phyloP scores from a whole-genome alignment of 1,139 yeast genomes.

The Diutina siamensis region DNA sequence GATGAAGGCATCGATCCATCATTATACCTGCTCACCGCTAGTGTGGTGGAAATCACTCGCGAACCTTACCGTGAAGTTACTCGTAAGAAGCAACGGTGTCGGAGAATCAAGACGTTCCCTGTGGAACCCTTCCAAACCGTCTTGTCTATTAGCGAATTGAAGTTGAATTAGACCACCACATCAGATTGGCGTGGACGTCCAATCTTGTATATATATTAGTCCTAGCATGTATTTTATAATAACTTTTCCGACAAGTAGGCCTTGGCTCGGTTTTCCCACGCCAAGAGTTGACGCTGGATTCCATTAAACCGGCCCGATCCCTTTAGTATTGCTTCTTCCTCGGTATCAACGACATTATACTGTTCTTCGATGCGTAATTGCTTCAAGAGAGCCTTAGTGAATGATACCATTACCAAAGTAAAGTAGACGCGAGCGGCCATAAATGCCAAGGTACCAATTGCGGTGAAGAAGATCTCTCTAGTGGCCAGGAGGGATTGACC shows the following conservation, averaged over 20 bases:
- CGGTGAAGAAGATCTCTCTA: constrained; percentile 62
- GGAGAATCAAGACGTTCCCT: constrained; percentile 70
- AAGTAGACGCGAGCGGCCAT: constrained; percentile 53
- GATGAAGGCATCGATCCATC: constrained; percentile 23
- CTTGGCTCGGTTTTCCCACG: constrained; percentile 14
- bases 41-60: constrained; percentile 76
- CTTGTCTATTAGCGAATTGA: constrained; percentile 64
- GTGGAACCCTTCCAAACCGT: constrained; percentile 78
- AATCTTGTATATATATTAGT: not conserved
- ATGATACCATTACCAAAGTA: constrained; percentile 51
- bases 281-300: constrained; percentile 20
- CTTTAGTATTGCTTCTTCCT: constrained; percentile 16
- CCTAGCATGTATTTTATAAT: not conserved
- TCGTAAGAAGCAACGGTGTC: constrained; percentile 66
- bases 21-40: constrained; percentile 57
- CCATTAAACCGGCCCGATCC: constrained; percentile 15
- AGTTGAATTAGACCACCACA: constrained; percentile 17
- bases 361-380: constrained; percentile 18
- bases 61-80: constrained; percentile 54
- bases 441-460: constrained; percentile 42
- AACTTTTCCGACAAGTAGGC: constrained; percentile 18
- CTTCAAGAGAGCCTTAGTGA: constrained; percentile 35
- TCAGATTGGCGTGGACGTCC: too few relatives aligned
- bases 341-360: constrained; percentile 18
- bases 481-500: constrained; percentile 57